A percentile compares a stretch with the other conserved stretches of the same genome.
Conservation (phyloP, 352 stramenopile genomes). For the Pythium inflatum region DNA sequence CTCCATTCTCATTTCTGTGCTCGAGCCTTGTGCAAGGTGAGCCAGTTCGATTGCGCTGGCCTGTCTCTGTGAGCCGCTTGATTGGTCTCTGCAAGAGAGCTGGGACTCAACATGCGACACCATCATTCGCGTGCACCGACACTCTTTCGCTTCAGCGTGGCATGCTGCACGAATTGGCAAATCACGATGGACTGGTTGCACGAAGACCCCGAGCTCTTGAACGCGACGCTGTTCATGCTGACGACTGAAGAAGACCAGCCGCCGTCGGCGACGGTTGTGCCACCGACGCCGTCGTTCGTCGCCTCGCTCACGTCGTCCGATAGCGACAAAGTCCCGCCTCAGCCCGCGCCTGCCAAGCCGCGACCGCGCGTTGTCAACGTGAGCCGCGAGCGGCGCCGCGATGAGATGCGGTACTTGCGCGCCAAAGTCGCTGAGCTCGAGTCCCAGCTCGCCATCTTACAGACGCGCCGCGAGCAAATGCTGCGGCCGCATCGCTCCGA, state of each 20-base stretch:
- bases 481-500: slow-evolving; percentile 5
- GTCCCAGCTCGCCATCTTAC: slow-evolving; percentile 21
- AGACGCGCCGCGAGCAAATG: slow-evolving; percentile 15
- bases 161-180: too few species aligned
- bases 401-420: slow-evolving; percentile 29
- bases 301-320: not conserved
- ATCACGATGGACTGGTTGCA: slow-evolving; percentile 27
- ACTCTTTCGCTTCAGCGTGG: too few species aligned
- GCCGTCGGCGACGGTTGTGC: not conserved
- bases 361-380: slow-evolving; percentile 12
- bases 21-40: too few species aligned
- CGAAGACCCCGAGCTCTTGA: slow-evolving; percentile 28
- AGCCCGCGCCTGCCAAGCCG: too few species aligned
- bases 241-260: not conserved
- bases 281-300: not conserved
- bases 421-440: slow-evolving; percentile 28
- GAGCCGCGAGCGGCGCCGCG: slow-evolving; percentile 26
- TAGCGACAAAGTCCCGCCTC: not conserved
- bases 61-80: too few species aligned
- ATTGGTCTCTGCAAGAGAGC: too few species aligned
- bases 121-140: too few species aligned
- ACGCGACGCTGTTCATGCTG: slow-evolving; percentile 19
- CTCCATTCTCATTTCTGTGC: too few species aligned
- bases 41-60: too few species aligned
- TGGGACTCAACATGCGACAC: too few species aligned